Evolutionary conservation across 768 basidiomycete species (phyloP).

Genomic region (Termitomyces bulborhizus): DNA sequence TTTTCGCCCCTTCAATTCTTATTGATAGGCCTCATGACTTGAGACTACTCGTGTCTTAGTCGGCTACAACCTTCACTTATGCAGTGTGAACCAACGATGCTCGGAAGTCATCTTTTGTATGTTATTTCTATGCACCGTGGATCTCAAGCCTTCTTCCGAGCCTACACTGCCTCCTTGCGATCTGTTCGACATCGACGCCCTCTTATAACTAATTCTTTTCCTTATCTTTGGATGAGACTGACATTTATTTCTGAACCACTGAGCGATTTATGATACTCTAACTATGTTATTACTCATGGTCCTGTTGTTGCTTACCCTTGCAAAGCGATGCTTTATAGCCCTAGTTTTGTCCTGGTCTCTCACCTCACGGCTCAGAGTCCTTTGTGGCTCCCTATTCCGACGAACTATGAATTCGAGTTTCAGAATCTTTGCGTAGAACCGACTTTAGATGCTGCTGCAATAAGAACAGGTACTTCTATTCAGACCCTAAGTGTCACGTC

Average conservation of each 20-base stretch:
- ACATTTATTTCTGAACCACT: not conserved
- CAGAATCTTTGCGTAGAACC: slow-evolving; percentile 13
- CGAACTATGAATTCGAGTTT: not conserved
- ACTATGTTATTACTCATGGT: not conserved
- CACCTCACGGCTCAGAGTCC: not conserved
- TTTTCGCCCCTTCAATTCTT: not conserved
- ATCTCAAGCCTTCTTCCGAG: not conserved
- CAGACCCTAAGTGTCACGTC: slow-evolving; percentile 21
- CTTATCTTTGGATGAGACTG: slow-evolving; percentile 14
- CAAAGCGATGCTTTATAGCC: slow-evolving; percentile 5
- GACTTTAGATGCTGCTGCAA: slow-evolving; percentile 23
- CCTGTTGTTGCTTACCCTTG: slow-evolving; percentile 4
- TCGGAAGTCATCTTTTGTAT: not conserved
- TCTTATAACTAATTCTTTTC: not conserved
- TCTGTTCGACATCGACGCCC: not conserved
- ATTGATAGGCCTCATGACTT: no score
- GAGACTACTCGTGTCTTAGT: no score
- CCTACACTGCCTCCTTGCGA: not conserved
- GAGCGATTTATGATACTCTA: not conserved
- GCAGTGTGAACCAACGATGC: not conserved
- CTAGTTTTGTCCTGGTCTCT: not conserved
- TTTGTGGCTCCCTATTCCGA: slow-evolving; percentile 11
- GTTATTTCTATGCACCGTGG: not conserved
- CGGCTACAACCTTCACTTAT: not conserved
- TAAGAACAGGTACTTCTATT: slow-evolving; percentile 19